Evolutionary conservation across 192 early-diverging fungal genomes (phyloP).

Genomic region (Backusella circina): DNA sequence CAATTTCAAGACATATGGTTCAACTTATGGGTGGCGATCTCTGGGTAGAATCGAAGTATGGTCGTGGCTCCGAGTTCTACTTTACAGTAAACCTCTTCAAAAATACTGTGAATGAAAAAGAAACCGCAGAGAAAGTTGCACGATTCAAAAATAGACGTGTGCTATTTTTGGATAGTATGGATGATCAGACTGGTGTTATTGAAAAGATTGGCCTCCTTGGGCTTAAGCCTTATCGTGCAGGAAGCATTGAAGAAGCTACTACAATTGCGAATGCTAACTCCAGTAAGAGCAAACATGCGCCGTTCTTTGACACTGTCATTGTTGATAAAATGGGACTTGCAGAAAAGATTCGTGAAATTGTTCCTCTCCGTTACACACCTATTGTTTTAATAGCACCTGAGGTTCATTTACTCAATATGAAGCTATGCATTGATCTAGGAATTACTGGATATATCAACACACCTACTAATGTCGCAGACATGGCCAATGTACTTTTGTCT

Average conservation of each 20-base stretch:
- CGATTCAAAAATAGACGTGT: constrained; percentile 61
- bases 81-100: constrained; percentile 62
- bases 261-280: constrained; percentile 25
- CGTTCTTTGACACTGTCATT: constrained; percentile 62
- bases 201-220: constrained; percentile 45
- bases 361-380: constrained; percentile 60
- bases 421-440: constrained; percentile 58
- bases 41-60: constrained; percentile 70
- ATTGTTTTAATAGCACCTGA: constrained; percentile 62
- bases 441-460: constrained; percentile 68
- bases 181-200: constrained; percentile 44
- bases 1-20: constrained; percentile 75
- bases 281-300: constrained; percentile 28
- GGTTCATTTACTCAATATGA: constrained; percentile 56
- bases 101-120: constrained; percentile 31
- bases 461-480: constrained; percentile 50
- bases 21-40: constrained; percentile 76
- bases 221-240: constrained; percentile 40
- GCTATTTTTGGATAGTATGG: constrained; percentile 56
- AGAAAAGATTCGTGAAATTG: constrained; percentile 54
- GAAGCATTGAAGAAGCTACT: constrained; percentile 47
- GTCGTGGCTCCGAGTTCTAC: constrained; percentile 74
- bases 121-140: constrained; percentile 41
- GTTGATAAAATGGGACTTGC: constrained; percentile 56
- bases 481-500: constrained; percentile 66